Evolutionary conservation across 495 filamentous ascomycete genomes (phyloP), one percentile per base, ranked within the genome.

Genomic region (Penicillium pulvis): DNA sequence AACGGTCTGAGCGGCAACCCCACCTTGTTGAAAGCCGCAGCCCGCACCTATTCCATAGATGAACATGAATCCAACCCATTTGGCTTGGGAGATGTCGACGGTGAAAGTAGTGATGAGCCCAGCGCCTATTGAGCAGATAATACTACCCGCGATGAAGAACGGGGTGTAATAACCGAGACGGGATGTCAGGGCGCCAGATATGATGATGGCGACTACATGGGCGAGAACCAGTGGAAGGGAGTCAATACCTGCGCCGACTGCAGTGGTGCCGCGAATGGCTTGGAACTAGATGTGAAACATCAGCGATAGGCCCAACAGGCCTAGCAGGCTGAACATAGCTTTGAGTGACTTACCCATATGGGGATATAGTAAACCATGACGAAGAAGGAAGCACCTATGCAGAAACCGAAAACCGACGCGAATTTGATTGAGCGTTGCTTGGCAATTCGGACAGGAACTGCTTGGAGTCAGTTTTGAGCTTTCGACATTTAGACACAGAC

Each of bases 351-450:
- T 61, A 2, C 28, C 84, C 86, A 90, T 31, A 90, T 76, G 0
- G 87, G 87, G 1, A 90, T 61, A 66, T 81, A 88, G 66, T 87
- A 89, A 28, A 86, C 58, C 16, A 68, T 19, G 24, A 73, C 58
- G n/a, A 65, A 51, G 26, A 60, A 61, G 2, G 49, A 46, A 12
- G 51, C 56, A 16, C 61, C 52, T 0, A 52, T 30, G 30, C 54
- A 63, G 17, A 65, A 53, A 16, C 41, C 60, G 30, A 49, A 57
- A n/a, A 58, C 55, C 26, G 55, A 57, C 14, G 61, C 55, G 42
- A 50, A 48, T 1, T 46, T 14, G 36, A 72, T 61, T 10, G 56
- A 61, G 19, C 77, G 71, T 14, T 77, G 68, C 2, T 51, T 26
- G n/a, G 75, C 31, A 35, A 79, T 61, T 8, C 73, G 68, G 23